phyloP scores from a whole-genome alignment of 2,329 filamentous ascomycete species.

The Sclerotiophoma versabilis region DNA sequence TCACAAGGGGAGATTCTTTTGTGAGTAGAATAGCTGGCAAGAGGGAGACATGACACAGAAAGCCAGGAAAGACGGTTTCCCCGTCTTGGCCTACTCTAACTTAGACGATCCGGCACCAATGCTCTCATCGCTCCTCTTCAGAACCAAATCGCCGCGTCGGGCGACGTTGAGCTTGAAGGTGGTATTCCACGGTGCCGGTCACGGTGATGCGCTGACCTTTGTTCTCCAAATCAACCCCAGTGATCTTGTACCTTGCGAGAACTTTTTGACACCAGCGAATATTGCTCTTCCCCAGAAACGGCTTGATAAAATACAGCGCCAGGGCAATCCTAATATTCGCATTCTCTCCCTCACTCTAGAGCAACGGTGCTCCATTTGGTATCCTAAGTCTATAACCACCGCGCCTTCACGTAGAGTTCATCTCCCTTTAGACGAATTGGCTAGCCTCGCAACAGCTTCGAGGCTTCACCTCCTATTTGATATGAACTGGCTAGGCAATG shows the following conservation, averaged over 20 bases:
- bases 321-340: constrained; percentile 14
- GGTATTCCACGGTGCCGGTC: no score
- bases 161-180: neutral
- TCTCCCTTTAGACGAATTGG: no score
- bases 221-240: neutral
- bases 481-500: no score
- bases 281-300: neutral
- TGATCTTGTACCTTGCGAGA: neutral
- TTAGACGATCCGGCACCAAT: constrained; percentile 8
- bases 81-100: constrained; percentile 13
- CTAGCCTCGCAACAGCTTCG: no score
- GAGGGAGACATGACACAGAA: neutral
- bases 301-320: constrained; percentile 12
- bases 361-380: constrained; percentile 20
- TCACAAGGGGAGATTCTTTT: constrained; percentile 9
- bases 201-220: neutral
- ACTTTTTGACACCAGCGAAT: constrained; percentile 2
- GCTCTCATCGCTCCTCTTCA: constrained; percentile 1
- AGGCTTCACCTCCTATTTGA: no score
- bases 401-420: neutral
- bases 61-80: constrained; percentile 13
- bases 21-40: neutral
- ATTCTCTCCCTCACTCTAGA: constrained; percentile 8
- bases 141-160: neutral
- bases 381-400: constrained; percentile 7